These are phyloP conservation scores for Citrus australasica DNA, from an alignment of 345 rosid species.

Conservation along the genomic window DNA sequence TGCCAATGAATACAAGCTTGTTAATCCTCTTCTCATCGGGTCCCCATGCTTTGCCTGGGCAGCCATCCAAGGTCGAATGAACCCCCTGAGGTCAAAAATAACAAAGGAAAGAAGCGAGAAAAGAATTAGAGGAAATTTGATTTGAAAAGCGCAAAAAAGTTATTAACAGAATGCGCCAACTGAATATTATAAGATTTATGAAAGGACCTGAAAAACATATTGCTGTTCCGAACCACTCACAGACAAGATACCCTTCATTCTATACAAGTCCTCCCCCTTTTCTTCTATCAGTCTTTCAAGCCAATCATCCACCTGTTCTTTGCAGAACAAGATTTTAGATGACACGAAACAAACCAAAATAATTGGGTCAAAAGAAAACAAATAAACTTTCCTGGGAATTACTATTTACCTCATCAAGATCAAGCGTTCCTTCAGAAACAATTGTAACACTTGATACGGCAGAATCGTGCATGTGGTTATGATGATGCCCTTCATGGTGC, in stretches of 20 bases:
- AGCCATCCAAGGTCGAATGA: conserved; percentile 59
- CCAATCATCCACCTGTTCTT: conserved; percentile 70
- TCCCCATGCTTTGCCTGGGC: conserved; percentile 58
- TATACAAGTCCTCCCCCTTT: conserved; percentile 66
- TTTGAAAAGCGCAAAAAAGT: neutral
- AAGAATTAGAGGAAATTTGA: neutral
- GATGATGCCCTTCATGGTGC: conserved; percentile 48
- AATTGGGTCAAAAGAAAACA: neutral
- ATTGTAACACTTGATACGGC: conserved; percentile 68
- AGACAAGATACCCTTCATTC: conserved; percentile 67
- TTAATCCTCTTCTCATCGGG: conserved; percentile 56
- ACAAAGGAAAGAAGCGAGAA: neutral
- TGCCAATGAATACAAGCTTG: conserved; percentile 71
- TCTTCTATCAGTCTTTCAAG: conserved; percentile 65
- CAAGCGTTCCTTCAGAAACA: conserved; percentile 67
- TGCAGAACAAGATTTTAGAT: neutral
- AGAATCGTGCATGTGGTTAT: conserved; percentile 66
- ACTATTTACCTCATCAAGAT: conserved; percentile 62
- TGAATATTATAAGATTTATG: neutral
- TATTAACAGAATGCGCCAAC: neutral
- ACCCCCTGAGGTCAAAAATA: conserved; percentile 35
- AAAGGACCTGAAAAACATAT: conserved; percentile 60
- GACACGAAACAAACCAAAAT: too few species aligned
- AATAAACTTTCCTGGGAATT: neutral
- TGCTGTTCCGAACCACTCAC: conserved; percentile 45